Base-by-base conservation (phyloP, 1,139 yeast genomes). In the Pichia sp. region DNA sequence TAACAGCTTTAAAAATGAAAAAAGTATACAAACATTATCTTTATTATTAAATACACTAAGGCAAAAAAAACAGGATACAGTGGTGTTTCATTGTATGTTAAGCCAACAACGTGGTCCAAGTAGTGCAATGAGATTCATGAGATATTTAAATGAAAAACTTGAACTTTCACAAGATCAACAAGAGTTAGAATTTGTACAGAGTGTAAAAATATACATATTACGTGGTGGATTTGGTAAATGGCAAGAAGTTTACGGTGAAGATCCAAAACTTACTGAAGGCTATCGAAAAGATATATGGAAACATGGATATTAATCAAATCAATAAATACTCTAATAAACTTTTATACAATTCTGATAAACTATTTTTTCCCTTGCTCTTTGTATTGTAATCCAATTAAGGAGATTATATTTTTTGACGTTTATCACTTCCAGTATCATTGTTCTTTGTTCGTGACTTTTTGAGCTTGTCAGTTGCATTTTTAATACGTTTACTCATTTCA, bases 21-120 rank as follows among this genome's bases (percentile, higher is more conserved):
- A 28, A 20, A 20, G 40, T 28, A 5, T 32, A 7, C 25, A 41
- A 23, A 41, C 40, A 11, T 20, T 44, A 30, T 11, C 36, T 2
- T 16, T 4, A 8, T 28, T 48, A 20, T 34, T 50, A 9, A 31
- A 33, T 9, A 54, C 64, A 24, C 57, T 78, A 4, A 60, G 64
- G n/a, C 60, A 63, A 1, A 59, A 64, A 9, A 60, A 63, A 6
- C 62, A 68, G 11, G 68, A 73, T 43, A 76, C 76, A 47, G 80
- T 89, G 0, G 83, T 92, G 1, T 90, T 92, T 67, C 96, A 90
- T 62, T 92, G 97, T 64, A 90, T 89, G 34, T 70, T 86, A 37
- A 82, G 94, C 3, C 97, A 90, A 63, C 94, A 82, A 48, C 69
- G 97, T 40, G 97, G 97, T 0, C 97, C 97, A 0, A 70, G 86